These are phyloP conservation scores for Graphiopsis chlorocephala DNA, from an alignment of 2,329 filamentous ascomycete species.

Conservation along the genomic window DNA sequence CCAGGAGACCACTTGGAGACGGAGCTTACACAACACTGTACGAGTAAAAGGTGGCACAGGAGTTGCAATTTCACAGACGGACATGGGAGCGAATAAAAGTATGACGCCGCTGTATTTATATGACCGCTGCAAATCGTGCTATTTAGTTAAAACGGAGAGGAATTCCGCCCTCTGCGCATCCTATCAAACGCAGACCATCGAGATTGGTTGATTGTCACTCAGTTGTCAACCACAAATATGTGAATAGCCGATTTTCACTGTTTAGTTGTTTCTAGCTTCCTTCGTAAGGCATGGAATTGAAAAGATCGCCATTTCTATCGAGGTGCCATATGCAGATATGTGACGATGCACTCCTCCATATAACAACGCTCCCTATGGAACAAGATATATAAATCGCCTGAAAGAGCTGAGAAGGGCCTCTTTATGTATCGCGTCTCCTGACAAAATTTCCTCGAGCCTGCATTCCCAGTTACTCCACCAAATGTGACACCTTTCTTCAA, in stretches of 20 bases:
- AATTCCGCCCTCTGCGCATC: neutral
- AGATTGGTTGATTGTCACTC: neutral
- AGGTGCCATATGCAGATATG: neutral
- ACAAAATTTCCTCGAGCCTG: neutral
- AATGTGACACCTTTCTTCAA: neutral
- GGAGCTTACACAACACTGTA: neutral
- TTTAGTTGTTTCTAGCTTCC: neutral
- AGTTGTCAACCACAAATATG: neutral
- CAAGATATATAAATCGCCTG: neutral
- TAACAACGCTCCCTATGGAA: neutral
- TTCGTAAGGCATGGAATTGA: no score
- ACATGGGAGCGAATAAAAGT: neutral
- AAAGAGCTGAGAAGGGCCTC: neutral
- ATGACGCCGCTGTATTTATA: neutral
- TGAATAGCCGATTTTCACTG: neutral
- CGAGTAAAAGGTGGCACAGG: neutral
- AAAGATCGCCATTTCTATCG: neutral
- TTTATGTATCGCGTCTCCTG: neutral
- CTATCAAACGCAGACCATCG: neutral
- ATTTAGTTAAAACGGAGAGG: neutral
- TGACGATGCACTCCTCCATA: neutral
- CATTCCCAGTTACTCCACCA: neutral
- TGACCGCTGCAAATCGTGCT: neutral
- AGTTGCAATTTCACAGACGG: neutral
- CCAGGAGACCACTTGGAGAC: neutral